These are phyloP conservation scores for Sordaria brevicollis DNA, from an alignment of 495 filamentous ascomycete genomes.

Conservation along the genomic window DNA sequence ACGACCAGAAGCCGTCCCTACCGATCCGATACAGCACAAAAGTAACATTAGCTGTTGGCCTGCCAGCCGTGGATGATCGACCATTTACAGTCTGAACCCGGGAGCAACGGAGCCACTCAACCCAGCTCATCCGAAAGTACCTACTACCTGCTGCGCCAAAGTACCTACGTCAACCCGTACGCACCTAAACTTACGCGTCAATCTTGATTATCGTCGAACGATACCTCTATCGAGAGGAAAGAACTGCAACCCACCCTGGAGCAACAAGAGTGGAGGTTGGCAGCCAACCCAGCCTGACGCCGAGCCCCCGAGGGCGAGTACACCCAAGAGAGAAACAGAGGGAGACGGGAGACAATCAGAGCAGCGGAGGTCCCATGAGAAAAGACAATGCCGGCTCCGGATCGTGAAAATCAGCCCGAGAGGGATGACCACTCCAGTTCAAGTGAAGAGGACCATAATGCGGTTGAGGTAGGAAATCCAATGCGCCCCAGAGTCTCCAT, in stretches of 20 bases:
- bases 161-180: background rate
- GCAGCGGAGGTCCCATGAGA: background rate
- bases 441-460: slow-evolving; percentile 31
- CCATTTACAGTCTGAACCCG: background rate
- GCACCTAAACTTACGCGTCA: background rate
- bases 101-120: background rate
- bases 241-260: background rate
- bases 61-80: background rate
- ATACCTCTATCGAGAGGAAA: background rate
- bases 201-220: background rate
- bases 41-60: background rate
- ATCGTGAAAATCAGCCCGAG: background rate
- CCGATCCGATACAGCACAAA: background rate
- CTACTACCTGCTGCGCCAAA: background rate
- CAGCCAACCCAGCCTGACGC: background rate
- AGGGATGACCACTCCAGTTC: slow-evolving; percentile 19
- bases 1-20: background rate
- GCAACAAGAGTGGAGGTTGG: background rate
- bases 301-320: background rate
- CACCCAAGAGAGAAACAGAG: background rate
- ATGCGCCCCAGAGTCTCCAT: background rate
- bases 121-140: background rate
- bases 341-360: background rate
- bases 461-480: slow-evolving; percentile 29
- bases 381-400: slow-evolving; percentile 3